Evolutionary conservation across 1,284 basidiomycete species (phyloP), one percentile per base, ranked within the genome.

Genomic region (Moesziomyces sp.): DNA sequence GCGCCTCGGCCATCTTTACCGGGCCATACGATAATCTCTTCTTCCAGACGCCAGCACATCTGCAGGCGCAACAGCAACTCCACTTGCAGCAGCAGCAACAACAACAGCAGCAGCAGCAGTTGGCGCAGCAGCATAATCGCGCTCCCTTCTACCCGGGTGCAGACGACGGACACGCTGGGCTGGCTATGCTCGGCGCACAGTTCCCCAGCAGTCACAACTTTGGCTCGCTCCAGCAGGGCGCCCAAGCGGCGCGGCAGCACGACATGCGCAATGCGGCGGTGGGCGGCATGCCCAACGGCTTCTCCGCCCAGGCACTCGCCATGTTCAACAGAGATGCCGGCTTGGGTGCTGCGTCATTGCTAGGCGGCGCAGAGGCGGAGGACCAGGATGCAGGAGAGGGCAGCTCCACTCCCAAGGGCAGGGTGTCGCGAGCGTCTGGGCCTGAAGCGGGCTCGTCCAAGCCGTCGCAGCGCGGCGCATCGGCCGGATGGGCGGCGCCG

Each of bases 201-300:
- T 78, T 78, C 23, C 77, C 77, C 5, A 76, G 73, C 70, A 73
- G 66, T 23, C 77, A 79, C 52, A 74, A 63, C 24, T 79, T 79
- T 52, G 59, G 69, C 23, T 60, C 63, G 11, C 18, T 58, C 11
- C 52, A 56, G 14, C 59, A 70, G 18, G n/a, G 46, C 28, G 14
- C 42, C 14, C 48, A 49, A 40, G 48, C 47, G 35, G 52, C 57
- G n/a, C 48, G 42, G 30, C 64, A 56, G 45, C 53, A 53, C n/a
- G 50, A 46, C 38, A 51, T 23, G 19, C 34, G 21, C 49, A 46
- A 16, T 16, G 46, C 42, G 34, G 47, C 8, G 3, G 35, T 28
- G 5, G 48, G 44, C 19, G 48, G 53, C 7, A 7, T 53, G 11
- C 42, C 46, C 13, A 52, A 50, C 9, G 61, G 46, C 7, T 72